phyloP scores from a whole-genome alignment of 2,329 filamentous ascomycete species.

The Hypoxylon sp. region DNA sequence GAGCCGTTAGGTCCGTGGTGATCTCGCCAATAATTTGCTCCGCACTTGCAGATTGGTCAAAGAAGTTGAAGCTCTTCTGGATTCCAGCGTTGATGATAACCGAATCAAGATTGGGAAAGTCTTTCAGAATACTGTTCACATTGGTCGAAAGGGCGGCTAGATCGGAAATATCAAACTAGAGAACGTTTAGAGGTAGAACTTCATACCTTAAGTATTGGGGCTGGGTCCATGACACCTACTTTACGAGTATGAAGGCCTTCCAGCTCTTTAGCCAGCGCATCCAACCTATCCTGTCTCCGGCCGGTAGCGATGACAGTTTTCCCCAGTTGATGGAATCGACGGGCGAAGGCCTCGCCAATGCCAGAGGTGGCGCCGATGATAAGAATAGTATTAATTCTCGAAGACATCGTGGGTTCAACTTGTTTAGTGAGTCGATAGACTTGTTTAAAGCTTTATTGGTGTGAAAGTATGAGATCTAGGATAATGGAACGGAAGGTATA shows the following conservation, averaged over 20 bases:
- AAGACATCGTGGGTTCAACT: constrained; percentile 26
- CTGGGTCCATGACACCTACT: constrained; percentile 42
- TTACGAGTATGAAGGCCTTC: constrained; percentile 50
- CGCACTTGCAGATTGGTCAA: constrained; percentile 44
- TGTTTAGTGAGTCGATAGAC: not conserved
- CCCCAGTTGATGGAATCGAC: constrained; percentile 33
- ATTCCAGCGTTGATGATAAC: constrained; percentile 55
- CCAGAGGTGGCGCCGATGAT: constrained; percentile 53
- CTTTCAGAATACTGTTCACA: constrained; percentile 17
- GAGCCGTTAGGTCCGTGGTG: constrained; percentile 40
- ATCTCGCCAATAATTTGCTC: constrained; percentile 47
- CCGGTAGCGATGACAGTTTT: constrained; percentile 38
- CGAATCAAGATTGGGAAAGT: constrained; percentile 49
- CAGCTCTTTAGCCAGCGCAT: constrained; percentile 44
- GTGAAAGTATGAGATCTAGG: not conserved
- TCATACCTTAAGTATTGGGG: not conserved
- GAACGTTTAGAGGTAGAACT: not conserved
- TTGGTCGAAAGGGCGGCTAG: constrained; percentile 35
- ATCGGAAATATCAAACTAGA: constrained; percentile 35
- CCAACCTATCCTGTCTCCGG: constrained; percentile 28
- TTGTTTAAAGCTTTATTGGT: not conserved
- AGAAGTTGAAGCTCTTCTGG: constrained; percentile 48
- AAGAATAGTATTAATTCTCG: constrained; percentile 50
- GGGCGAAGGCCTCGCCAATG: constrained; percentile 34
- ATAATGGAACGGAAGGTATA: not conserved